A percentile compares a stretch with the other conserved stretches of the same genome.
These are phyloP conservation scores for Aquanectria penicillioides DNA, from an alignment of 2,329 filamentous ascomycete genomes.

Conservation along the genomic window DNA sequence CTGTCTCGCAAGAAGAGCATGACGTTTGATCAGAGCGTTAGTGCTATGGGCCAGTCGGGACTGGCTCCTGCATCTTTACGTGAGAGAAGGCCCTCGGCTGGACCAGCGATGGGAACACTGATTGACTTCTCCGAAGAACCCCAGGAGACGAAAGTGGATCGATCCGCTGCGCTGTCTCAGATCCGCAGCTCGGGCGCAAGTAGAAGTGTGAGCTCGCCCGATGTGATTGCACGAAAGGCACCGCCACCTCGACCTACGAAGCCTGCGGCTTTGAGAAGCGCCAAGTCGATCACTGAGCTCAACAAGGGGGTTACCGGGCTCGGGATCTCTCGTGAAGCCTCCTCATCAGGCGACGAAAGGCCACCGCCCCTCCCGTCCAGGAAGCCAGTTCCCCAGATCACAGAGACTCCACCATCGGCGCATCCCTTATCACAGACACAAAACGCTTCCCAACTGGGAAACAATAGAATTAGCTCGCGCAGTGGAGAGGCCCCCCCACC, in stretches of 20 bases:
- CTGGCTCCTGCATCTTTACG: slow-evolving; percentile 30
- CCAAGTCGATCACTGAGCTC: slow-evolving; percentile 45
- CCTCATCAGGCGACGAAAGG: slow-evolving; percentile 12
- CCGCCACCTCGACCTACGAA: slow-evolving; percentile 68
- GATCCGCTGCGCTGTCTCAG: slow-evolving; percentile 46
- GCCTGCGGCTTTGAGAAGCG: slow-evolving; percentile 63
- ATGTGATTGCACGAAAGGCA: slow-evolving; percentile 46
- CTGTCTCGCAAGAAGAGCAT: slow-evolving; percentile 39
- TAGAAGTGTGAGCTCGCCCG: slow-evolving; percentile 40
- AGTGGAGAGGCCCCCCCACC: slow-evolving; percentile 40
- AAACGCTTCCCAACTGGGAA: slow-evolving; percentile 48
- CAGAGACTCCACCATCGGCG: slow-evolving; percentile 37
- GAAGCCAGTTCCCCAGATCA: slow-evolving; percentile 40
- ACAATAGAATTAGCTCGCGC: slow-evolving; percentile 27
- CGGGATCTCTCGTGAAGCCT: slow-evolving; percentile 28
- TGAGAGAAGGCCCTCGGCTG: slow-evolving; percentile 42
- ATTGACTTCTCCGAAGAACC: slow-evolving; percentile 70
- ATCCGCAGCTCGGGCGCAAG: slow-evolving; percentile 35
- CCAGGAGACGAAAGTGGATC: slow-evolving; percentile 48
- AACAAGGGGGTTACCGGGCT: slow-evolving; percentile 31
- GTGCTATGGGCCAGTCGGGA: slow-evolving; percentile 40
- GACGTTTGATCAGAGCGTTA: slow-evolving; percentile 39
- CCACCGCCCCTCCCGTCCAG: slow-evolving; percentile 49
- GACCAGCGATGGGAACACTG: slow-evolving; percentile 63
- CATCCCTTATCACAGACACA: slow-evolving; percentile 55